Base-by-base conservation (phyloP, 768 basidiomycete genomes). In the Boletus rubescentipes region DNA sequence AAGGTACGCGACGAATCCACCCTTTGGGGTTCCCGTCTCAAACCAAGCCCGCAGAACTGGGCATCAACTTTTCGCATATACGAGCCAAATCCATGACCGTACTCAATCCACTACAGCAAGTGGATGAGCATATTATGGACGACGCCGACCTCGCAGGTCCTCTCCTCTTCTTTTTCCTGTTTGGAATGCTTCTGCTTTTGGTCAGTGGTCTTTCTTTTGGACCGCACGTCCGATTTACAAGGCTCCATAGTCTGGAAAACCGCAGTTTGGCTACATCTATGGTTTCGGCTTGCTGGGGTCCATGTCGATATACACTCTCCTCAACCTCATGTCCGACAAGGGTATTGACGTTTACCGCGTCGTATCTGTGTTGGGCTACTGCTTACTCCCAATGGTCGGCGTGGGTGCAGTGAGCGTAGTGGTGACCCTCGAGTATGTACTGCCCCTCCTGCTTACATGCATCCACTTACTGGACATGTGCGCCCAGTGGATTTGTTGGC, bases 231-330 rank as follows among this genome's bases (percentile, higher is more conserved):
- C 32, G n/a, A 46, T 49, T 64, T 1, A 63, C 47, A 34, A 34
- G 4, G 16, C 1, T 16, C 26, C 0, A 29, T 62, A 99, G 97
- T 97, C 96, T 7, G 97, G 97, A 54, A 98, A 97, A 77, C 91
- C 92, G 5, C 97, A 98, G 68, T 99, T 99, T 72, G 93, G 91
- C 45, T 98, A 98, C 71, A 98, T 98, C 54, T 99, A 99, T 69
- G 97, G 96, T 35, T 91, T 99, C 58, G 96, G 90, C 49, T 82
- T 98, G n/a, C 83, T 98, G 62, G 97, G 97, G 49, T 93, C 89
- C 8, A 80, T 83, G 12, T 92, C 93, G 26, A 87, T 98, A 68
- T 98, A 98, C 78, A 84, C 87, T 48, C 86, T 99, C 54, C 82
- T 99, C 59, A 98, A 99, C 70, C 80, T 98, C 59, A 98, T 99